These are phyloP conservation scores for Ascoidea tarda DNA, from an alignment of 805 yeast genomes.

Conservation along the genomic window DNA sequence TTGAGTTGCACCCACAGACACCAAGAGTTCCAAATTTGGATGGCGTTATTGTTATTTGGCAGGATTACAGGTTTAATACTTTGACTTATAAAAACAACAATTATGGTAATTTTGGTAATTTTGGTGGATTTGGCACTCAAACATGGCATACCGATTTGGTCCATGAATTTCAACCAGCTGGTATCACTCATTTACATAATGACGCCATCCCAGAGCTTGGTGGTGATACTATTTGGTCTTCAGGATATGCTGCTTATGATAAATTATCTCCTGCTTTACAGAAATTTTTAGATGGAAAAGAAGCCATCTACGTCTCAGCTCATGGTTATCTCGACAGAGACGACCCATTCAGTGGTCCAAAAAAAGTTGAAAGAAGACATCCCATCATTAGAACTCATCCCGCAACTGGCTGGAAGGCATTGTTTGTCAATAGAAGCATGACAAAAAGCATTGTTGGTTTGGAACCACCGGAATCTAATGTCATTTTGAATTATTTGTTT, in stretches of 20 bases:
- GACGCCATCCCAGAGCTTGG: conserved; percentile 35
- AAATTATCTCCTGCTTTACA: conserved; percentile 35
- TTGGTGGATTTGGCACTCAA: conserved; percentile 14
- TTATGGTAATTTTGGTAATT: conserved; percentile 8
- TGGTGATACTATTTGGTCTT: conserved; percentile 42
- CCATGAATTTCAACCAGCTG: conserved; percentile 44
- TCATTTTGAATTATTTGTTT: conserved; percentile 31
- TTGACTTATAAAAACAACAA: conserved; percentile 5
- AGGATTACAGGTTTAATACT: conserved; percentile 3
- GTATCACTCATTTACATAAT: conserved; percentile 37
- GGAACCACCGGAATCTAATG: conserved; percentile 33
- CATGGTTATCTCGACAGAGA: conserved; percentile 28
- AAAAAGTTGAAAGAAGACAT: conserved; percentile 39
- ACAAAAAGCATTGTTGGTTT: conserved; percentile 39
- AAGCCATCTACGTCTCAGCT: conserved; percentile 26
- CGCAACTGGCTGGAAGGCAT: conserved; percentile 46
- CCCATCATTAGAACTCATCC: conserved; percentile 54
- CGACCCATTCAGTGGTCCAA: conserved; percentile 31
- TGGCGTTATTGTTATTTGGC: conserved; percentile 23
- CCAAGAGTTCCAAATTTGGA: conserved; percentile 20
- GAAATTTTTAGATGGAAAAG: conserved; percentile 28
- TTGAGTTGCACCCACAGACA: conserved; percentile 25
- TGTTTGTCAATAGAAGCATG: conserved; percentile 37
- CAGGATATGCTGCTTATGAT: conserved; percentile 39
- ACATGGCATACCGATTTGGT: conserved; percentile 42